Evolutionary conservation across 768 basidiomycete species (phyloP).

Genomic region (Termitomyces sp.): DNA sequence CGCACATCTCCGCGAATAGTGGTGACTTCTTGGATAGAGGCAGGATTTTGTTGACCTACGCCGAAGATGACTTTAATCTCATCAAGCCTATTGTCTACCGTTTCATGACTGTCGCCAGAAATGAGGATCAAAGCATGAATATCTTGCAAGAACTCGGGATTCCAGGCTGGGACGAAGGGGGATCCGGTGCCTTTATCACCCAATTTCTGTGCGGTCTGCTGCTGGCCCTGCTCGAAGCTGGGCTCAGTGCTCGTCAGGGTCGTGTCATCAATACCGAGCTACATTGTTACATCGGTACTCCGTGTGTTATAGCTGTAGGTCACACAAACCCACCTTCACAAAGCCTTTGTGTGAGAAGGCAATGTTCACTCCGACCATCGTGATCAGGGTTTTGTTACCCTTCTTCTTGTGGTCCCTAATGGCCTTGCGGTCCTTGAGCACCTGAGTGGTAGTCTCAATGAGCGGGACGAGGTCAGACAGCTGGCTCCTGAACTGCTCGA

Average conservation of each 20-base stretch:
- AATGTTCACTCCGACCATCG: conserved; percentile 43
- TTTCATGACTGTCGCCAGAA: conserved; percentile 37
- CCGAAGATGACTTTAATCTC: conserved; percentile 33
- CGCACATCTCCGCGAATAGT: conserved; percentile 35
- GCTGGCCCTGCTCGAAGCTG: conserved; percentile 36
- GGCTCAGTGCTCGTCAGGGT: conserved; percentile 24
- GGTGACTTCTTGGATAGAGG: conserved; percentile 35
- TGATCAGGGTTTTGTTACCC: conserved; percentile 27
- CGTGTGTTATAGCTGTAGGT: not conserved
- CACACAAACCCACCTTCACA: conserved; percentile 21
- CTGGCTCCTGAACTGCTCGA: conserved; percentile 35
- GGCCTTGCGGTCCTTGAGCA: conserved; percentile 32
- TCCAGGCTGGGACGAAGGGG: conserved; percentile 39
- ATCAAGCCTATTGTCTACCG: conserved; percentile 28
- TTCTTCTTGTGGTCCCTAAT: conserved; percentile 35
- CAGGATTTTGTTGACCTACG: conserved; percentile 7
- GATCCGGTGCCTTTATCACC: conserved; percentile 29
- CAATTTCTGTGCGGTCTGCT: conserved; percentile 29
- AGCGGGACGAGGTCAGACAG: conserved; percentile 35
- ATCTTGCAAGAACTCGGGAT: conserved; percentile 35
- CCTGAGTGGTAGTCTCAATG: conserved; percentile 41
- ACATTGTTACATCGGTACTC: not conserved
- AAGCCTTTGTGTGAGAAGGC: conserved; percentile 49
- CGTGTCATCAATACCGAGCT: conserved; percentile 38
- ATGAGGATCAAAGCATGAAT: conserved; percentile 48